These are phyloP conservation scores for Rosa persica DNA, from an alignment of 306 rosid genomes.

Conservation along the genomic window DNA sequence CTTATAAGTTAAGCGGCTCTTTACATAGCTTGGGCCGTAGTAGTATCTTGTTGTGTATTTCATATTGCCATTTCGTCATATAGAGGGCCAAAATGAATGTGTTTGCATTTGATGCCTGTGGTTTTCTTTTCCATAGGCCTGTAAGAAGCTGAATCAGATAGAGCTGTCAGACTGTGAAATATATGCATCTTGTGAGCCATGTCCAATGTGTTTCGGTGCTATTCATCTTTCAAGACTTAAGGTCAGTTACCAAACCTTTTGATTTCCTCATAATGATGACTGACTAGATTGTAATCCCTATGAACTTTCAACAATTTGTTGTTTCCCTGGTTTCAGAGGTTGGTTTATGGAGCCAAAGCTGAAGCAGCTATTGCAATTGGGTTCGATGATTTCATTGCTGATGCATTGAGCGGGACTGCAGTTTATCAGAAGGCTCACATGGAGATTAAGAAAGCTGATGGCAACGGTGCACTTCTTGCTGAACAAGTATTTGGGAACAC, in stretches of 20 bases:
- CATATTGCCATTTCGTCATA: too few relatives aligned
- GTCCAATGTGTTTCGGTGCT: slow-evolving; percentile 98
- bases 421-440: slow-evolving; percentile 62
- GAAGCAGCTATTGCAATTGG: slow-evolving; percentile 87
- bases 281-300: neutral
- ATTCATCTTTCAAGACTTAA: slow-evolving; percentile 83
- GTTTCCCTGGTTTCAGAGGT: slow-evolving; percentile 50
- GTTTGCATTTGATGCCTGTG: too few relatives aligned
- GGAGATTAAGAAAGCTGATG: slow-evolving; percentile 92
- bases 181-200: slow-evolving; percentile 94
- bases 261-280: slow-evolving; percentile 5
- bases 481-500: slow-evolving; percentile 92
- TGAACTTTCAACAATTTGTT: neutral
- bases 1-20: too few relatives aligned
- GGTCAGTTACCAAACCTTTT: slow-evolving; percentile 35
- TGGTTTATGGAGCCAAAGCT: slow-evolving; percentile 89
- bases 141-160: slow-evolving; percentile 70
- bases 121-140: slow-evolving; percentile 51
- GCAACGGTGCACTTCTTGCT: slow-evolving; percentile 66
- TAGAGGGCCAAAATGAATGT: too few relatives aligned
- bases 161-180: slow-evolving; percentile 84
- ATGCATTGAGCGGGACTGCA: slow-evolving; percentile 76
- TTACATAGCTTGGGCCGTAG: neutral
- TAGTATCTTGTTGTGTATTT: neutral
- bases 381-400: slow-evolving; percentile 75